A percentile compares a stretch with the other conserved stretches of the same genome.
Conservation (phyloP, 257 asterid species). For the Fraxinus cuspidata region DNA sequence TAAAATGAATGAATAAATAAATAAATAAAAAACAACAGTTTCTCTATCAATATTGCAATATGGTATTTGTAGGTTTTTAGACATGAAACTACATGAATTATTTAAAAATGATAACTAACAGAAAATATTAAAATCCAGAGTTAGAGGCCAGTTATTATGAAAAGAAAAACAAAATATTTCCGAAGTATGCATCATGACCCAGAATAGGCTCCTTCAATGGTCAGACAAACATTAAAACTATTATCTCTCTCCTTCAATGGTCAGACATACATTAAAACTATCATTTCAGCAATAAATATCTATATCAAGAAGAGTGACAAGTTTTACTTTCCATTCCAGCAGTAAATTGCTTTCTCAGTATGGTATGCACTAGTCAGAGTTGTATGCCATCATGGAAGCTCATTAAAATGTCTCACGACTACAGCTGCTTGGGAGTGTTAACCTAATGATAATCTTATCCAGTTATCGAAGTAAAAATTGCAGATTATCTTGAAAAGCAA, state of each 20-base stretch:
- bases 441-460: neutral
- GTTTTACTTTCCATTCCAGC: neutral
- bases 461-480: neutral
- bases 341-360: neutral
- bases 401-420: neutral
- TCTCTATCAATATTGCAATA: neutral
- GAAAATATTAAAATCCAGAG: neutral
- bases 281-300: neutral
- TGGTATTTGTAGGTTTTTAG: neutral
- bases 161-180: neutral
- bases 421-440: neutral
- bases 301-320: neutral
- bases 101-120: neutral
- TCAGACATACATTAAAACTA: neutral
- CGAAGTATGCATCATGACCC: neutral
- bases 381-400: neutral
- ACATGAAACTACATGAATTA: neutral
- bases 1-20: neutral
- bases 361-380: neutral
- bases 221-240: neutral
- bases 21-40: neutral
- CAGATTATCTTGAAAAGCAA: neutral
- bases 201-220: neutral
- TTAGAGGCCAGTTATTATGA: neutral
- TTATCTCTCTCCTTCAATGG: neutral